These are phyloP conservation scores for Chara braunii DNA, from an alignment of 139 green algal genomes.

Conservation along the genomic window DNA sequence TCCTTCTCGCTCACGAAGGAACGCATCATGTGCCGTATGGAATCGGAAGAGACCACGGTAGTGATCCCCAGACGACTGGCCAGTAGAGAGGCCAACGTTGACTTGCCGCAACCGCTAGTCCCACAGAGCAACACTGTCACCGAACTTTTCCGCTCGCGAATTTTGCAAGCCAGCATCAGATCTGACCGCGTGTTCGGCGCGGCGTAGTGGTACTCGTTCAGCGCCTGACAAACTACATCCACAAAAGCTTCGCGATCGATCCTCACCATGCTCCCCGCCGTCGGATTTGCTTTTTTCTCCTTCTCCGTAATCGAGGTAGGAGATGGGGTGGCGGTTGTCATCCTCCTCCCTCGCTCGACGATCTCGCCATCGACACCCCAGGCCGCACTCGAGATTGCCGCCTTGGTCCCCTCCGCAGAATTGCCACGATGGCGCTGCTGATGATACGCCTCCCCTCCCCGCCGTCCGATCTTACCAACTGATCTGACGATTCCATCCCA, in stretches of 20 bases:
- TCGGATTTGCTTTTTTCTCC: too few species aligned
- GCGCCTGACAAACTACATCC: constrained; percentile 22
- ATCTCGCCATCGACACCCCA: too few species aligned
- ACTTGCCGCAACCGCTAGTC: constrained; percentile 89
- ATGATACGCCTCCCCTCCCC: too few species aligned
- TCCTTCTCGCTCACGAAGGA: constrained; percentile 47
- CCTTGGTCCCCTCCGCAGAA: too few species aligned
- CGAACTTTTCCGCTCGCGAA: constrained; percentile 37
- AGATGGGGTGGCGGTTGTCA: too few species aligned
- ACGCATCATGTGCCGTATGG: constrained; percentile 69
- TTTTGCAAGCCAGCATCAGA: constrained; percentile 36
- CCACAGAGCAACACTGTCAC: constrained; percentile 73
- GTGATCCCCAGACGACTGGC: constrained; percentile 76
- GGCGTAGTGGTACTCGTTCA: constrained; percentile 38
- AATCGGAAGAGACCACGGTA: constrained; percentile 84
- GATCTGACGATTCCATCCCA: too few species aligned
- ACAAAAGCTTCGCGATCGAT: not conserved
- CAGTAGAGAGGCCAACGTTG: constrained; percentile 83
- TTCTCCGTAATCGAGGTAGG: too few species aligned
- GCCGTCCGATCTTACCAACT: too few species aligned
- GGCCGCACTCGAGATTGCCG: too few species aligned
- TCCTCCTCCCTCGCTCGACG: too few species aligned
- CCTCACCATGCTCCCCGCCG: too few species aligned
- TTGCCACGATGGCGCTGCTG: too few species aligned
- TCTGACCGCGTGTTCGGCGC: constrained; percentile 8